These are phyloP conservation scores for Beauveria sp. DNA, from an alignment of 2,329 filamentous ascomycete genomes.

Conservation along the genomic window DNA sequence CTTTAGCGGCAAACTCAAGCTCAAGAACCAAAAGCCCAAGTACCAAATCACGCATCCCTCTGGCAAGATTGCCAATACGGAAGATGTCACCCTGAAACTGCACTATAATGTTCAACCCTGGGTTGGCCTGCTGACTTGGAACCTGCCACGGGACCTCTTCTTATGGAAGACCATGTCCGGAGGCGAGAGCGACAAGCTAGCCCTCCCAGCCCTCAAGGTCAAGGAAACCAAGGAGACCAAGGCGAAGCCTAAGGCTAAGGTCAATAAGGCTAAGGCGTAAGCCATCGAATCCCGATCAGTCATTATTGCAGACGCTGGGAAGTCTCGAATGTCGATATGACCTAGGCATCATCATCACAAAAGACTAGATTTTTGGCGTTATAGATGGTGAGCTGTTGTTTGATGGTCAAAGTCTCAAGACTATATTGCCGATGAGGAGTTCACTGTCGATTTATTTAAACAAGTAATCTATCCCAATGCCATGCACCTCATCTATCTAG, in stretches of 20 bases:
- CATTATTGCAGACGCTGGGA: no score
- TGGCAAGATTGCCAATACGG: constrained; percentile 65
- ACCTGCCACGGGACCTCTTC: constrained; percentile 47
- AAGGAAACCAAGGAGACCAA: constrained; percentile 31
- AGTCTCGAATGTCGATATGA: not conserved
- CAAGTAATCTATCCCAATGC: not conserved
- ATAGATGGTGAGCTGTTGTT: no score
- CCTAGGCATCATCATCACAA: no score
- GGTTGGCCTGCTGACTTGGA: constrained; percentile 86
- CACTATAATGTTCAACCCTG: constrained; percentile 98
- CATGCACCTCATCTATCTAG: not conserved
- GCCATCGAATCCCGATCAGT: no score
- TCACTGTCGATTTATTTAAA: not conserved
- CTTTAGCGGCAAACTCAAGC: constrained; percentile 59
- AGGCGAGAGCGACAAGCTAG: constrained; percentile 57
- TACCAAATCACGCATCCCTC: constrained; percentile 93
- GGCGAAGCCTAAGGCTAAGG: constrained; percentile 16
- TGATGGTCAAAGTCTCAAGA: no score
- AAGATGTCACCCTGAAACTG: constrained; percentile 69
- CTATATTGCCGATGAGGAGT: not conserved
- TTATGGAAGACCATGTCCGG: constrained; percentile 59
- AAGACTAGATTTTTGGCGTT: no score
- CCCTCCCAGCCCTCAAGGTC: constrained; percentile 57
- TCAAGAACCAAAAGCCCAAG: constrained; percentile 84
- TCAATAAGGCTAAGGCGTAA: constrained; percentile 14